A percentile compares a stretch with the other conserved stretches of the same genome.
Evolutionary conservation across 129 eudicot genomes (phyloP).

Genomic region (Ambrosia trifida): DNA sequence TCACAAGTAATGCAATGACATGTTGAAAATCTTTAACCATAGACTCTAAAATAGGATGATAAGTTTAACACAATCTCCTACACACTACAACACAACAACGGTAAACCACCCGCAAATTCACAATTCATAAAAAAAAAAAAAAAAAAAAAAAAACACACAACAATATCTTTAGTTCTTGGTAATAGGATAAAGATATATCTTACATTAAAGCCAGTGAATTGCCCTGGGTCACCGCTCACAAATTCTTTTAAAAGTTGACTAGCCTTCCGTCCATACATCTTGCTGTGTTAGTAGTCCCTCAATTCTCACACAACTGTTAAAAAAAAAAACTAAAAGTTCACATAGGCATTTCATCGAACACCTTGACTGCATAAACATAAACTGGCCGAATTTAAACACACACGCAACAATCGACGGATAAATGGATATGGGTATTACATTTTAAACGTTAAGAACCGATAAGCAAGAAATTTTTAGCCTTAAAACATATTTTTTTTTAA

Average conservation of each 20-base stretch:
- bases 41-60: neutral
- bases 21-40: neutral
- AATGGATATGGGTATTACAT: neutral
- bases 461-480: neutral
- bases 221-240: conserved; percentile 70
- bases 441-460: neutral
- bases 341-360: conserved; percentile 3
- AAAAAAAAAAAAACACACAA: neutral
- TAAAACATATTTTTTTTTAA: neutral
- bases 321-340: neutral
- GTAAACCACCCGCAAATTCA: neutral
- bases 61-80: neutral
- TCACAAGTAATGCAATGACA: neutral
- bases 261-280: conserved; percentile 81
- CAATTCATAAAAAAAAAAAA: neutral
- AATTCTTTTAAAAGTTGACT: conserved; percentile 78
- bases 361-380: neutral
- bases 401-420: neutral
- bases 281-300: neutral
- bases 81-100: neutral
- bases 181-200: neutral
- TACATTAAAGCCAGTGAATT: conserved; percentile 69
- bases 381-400: neutral
- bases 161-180: no score
- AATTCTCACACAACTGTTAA: neutral